Conservation (phyloP, 495 filamentous ascomycete genomes). For the Neurospora terricola region DNA sequence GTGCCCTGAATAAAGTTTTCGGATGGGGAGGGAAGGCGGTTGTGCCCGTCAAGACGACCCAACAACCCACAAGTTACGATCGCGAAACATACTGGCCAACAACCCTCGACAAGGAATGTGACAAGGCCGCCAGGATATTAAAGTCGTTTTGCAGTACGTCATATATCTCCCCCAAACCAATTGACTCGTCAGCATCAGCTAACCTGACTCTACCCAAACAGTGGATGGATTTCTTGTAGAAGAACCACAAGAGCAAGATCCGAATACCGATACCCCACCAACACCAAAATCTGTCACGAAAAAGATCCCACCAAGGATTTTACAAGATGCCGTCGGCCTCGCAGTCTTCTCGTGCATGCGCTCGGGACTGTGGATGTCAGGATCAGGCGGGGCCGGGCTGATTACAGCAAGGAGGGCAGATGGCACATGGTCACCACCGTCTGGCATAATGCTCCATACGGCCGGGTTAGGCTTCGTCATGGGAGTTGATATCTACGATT, state of each 20-base stretch:
- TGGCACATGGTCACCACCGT: constrained; percentile 81
- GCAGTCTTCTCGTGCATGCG: constrained; percentile 92
- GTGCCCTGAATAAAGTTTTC: constrained; percentile 32
- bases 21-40: constrained; percentile 37
- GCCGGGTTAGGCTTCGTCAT: constrained; percentile 79
- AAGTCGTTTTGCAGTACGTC: constrained; percentile 66
- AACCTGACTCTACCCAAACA: constrained; percentile 6
- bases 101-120: constrained; percentile 70
- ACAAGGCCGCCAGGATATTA: constrained; percentile 77
- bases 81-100: constrained; percentile 72
- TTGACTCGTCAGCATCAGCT: background rate
- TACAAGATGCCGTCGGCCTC: constrained; percentile 75
- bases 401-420: constrained; percentile 70
- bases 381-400: constrained; percentile 76
- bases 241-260: constrained; percentile 14
- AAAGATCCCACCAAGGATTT: constrained; percentile 75
- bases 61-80: constrained; percentile 38
- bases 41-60: constrained; percentile 26
- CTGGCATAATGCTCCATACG: constrained; percentile 80
- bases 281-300: constrained; percentile 49
- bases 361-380: constrained; percentile 82
- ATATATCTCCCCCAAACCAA: background rate
- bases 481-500: constrained; percentile 89
- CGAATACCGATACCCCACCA: constrained; percentile 17
- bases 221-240: constrained; percentile 38